phyloP scores from a whole-genome alignment of 2,329 filamentous ascomycete species.

The Amylocarpus encephaloides region DNA sequence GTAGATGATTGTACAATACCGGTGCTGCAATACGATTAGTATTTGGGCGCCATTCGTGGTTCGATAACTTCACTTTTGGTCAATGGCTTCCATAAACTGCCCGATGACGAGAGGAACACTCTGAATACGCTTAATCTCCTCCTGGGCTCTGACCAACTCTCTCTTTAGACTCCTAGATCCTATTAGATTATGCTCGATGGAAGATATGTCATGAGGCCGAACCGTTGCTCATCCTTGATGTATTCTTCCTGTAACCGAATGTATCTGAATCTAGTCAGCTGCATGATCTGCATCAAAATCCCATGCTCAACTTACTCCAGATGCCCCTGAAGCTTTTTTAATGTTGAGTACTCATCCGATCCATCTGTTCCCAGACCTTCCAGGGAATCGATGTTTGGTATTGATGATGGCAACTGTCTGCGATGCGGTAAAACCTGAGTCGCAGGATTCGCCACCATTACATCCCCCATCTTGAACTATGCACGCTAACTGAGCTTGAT shows the following conservation, averaged over 20 bases:
- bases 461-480: constrained; percentile 66
- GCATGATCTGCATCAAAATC: not conserved
- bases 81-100: constrained; percentile 99
- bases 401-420: constrained; percentile 71
- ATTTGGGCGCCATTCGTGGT: not conserved
- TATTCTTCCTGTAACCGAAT: constrained; percentile 99
- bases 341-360: constrained; percentile 85
- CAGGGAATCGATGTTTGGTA: constrained; percentile 84
- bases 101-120: constrained; percentile 96
- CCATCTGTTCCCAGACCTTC: constrained; percentile 77
- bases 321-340: constrained; percentile 96
- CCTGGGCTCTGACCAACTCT: constrained; percentile 92
- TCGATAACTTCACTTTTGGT: constrained; percentile 72
- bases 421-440: constrained; percentile 71
- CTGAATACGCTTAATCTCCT: constrained; percentile 99
- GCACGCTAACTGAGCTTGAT: not conserved
- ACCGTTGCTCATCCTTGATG: constrained; percentile 99
- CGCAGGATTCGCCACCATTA: constrained; percentile 74
- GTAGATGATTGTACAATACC: constrained; percentile 98
- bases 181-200: constrained; percentile 14
- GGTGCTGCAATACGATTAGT: constrained; percentile 52
- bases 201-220: constrained; percentile 19
- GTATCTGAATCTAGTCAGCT: constrained; percentile 50
- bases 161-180: constrained; percentile 77
- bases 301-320: constrained; percentile 62